Conservation (phyloP, 2,329 filamentous ascomycete species). For the Neonectria sp. region DNA sequence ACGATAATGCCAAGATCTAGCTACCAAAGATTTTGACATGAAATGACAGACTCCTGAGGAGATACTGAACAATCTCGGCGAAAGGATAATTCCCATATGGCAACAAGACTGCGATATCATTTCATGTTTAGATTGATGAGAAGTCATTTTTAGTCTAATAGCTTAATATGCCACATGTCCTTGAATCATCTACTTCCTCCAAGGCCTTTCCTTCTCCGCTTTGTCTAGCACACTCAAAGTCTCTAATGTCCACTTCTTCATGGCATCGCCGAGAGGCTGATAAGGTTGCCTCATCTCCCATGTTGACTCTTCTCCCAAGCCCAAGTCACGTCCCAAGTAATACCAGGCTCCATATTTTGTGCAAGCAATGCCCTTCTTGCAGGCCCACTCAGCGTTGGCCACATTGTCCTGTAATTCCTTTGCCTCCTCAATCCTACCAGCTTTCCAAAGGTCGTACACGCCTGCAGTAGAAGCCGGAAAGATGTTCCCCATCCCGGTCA, state of each 20-base stretch:
- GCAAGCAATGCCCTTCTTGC: conserved; percentile 62
- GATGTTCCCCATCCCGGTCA: conserved; percentile 62
- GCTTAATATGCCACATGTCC: background rate
- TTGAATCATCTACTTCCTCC: conserved; percentile 14
- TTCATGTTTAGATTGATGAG: background rate
- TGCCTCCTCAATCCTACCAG: conserved; percentile 56
- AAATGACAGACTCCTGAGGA: too few relatives aligned
- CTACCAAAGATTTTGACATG: too few relatives aligned
- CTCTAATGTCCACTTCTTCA: conserved; percentile 60
- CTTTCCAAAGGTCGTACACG: conserved; percentile 59
- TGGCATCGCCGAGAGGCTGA: conserved; percentile 52
- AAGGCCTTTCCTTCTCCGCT: conserved; percentile 46
- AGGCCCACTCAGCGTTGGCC: conserved; percentile 65
- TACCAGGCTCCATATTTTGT: conserved; percentile 64
- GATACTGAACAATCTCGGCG: too few relatives aligned
- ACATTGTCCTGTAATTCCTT: conserved; percentile 58
- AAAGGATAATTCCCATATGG: too few relatives aligned
- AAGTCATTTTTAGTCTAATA: background rate
- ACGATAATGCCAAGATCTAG: too few relatives aligned
- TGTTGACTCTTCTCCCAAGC: conserved; percentile 51
- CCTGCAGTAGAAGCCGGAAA: conserved; percentile 60
- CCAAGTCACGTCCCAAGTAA: conserved; percentile 57
- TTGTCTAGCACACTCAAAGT: conserved; percentile 56
- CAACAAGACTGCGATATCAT: background rate
- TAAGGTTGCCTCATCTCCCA: conserved; percentile 63